Conservation (phyloP, 805 yeast genomes). For the Kodamaea laetipori region DNA sequence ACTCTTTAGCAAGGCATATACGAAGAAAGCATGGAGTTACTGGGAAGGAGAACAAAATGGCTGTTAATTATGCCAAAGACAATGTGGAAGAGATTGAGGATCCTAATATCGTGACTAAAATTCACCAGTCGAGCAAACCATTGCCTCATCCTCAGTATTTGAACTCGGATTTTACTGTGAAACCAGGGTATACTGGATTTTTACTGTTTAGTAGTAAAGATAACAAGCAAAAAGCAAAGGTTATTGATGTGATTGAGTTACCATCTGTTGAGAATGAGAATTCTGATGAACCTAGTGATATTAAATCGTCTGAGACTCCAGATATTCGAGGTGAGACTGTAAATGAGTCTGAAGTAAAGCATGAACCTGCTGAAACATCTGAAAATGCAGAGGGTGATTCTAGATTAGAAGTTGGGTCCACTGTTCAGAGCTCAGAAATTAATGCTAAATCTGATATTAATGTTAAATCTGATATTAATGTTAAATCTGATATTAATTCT, state of each 20-base stretch:
- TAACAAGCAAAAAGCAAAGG: slow-evolving; percentile 13
- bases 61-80: slow-evolving; percentile 46
- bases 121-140: slow-evolving; percentile 21
- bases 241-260: slow-evolving; percentile 15
- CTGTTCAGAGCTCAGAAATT: too few species aligned
- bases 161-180: slow-evolving; percentile 32
- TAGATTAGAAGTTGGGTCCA: too few species aligned
- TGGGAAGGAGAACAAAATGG: slow-evolving; percentile 46
- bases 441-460: too few species aligned
- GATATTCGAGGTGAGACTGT: neutral
- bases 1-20: slow-evolving; percentile 46
- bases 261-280: slow-evolving; percentile 12
- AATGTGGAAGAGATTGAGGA: slow-evolving; percentile 43
- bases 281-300: neutral
- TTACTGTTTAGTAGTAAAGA: slow-evolving; percentile 25
- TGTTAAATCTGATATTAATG: too few species aligned
- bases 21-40: slow-evolving; percentile 47
- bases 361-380: too few species aligned
- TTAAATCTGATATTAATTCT: too few species aligned
- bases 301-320: neutral
- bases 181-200: slow-evolving; percentile 33
- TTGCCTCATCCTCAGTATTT: slow-evolving; percentile 35
- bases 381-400: too few species aligned
- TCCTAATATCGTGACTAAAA: slow-evolving; percentile 15
- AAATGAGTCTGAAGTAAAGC: too few species aligned